Evolutionary conservation across 257 asterid genomes (phyloP).

Genomic region (Fraxinus cuspidata): DNA sequence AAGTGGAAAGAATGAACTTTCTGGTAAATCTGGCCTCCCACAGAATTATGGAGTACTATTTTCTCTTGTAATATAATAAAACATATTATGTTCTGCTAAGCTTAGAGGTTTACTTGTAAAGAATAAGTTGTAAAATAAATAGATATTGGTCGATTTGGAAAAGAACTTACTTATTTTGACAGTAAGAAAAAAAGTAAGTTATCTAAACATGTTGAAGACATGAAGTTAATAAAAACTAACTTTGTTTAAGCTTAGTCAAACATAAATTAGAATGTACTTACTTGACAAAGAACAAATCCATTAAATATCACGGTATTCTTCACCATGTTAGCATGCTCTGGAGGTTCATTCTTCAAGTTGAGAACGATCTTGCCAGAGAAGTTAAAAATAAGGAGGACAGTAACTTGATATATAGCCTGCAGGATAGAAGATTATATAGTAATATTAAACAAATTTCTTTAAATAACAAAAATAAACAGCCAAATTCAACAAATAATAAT

Average conservation of each 20-base stretch:
- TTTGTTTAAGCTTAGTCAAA: background rate
- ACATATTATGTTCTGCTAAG: background rate
- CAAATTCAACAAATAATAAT: conserved; percentile 13
- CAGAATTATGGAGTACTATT: background rate
- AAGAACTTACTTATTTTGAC: no score
- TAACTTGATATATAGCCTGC: conserved; percentile 83
- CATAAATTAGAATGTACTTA: conserved; percentile 39
- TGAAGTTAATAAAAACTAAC: no score
- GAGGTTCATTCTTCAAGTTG: conserved; percentile 41
- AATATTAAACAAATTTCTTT: conserved; percentile 14
- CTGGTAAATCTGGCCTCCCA: conserved; percentile 1
- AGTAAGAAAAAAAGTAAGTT: no score
- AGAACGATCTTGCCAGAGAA: conserved; percentile 65
- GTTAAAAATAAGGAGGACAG: conserved; percentile 69
- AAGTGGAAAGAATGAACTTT: background rate
- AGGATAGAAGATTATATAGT: background rate
- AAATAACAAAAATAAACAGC: conserved; percentile 6
- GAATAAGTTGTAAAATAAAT: no score
- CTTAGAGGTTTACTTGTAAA: no score
- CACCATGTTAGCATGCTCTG: conserved; percentile 60
- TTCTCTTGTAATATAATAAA: background rate
- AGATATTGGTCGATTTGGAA: no score
- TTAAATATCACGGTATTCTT: conserved; percentile 80
- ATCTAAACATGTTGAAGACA: background rate
- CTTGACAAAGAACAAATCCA: conserved; percentile 90